Evolutionary conservation across 345 rosid species (phyloP), one percentile per base, ranked within the genome.

Genomic region (Durio zibethinus): DNA sequence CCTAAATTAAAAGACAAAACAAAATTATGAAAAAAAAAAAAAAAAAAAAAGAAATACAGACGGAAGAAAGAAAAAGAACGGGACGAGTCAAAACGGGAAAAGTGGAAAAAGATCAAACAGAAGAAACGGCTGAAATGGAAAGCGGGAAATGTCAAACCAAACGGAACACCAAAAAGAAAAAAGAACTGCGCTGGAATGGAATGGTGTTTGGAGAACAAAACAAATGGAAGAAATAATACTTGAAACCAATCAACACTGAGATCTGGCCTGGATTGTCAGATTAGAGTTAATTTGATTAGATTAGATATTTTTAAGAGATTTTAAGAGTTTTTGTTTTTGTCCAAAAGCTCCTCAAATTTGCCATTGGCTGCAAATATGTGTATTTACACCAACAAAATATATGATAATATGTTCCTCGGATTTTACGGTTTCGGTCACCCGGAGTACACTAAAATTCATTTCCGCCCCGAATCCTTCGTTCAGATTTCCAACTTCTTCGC

Each of bases 361-460:
- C 71, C 70, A 75, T 75, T 62, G 56, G 45, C 43, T 64, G 53
- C 59, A 45, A 72, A 61, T 20, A 50, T 64, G 52, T 50, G 35
- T 62, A 72, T 78, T 4, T 72, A 78, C 62, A 78, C 62, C 54
- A 67, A 21, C 64, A 62, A 63, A 25, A 35, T 65, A 60, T 7
- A 47, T 59, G 42, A 43, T 38, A 47, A 23, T 60, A 23, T 36
- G 40, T 42, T 72, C 52, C 21, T 25, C 62, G 61, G 77, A 38
- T 36, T 31, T 53, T 29, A 62, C 40, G 65, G 81, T 63, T 52
- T 33, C 72, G 64, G 64, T 62, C 45, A 35, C 65, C 66, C 70
- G 77, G 72, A 27, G 54, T 64, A 78, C 40, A 75, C 63, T 29
- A 47, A 78, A 78, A 78, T 18, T 57, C 72, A 78, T 36, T 21